These are phyloP conservation scores for Lithohypha guttulata DNA, from an alignment of 2,329 filamentous ascomycete species.

Conservation along the genomic window DNA sequence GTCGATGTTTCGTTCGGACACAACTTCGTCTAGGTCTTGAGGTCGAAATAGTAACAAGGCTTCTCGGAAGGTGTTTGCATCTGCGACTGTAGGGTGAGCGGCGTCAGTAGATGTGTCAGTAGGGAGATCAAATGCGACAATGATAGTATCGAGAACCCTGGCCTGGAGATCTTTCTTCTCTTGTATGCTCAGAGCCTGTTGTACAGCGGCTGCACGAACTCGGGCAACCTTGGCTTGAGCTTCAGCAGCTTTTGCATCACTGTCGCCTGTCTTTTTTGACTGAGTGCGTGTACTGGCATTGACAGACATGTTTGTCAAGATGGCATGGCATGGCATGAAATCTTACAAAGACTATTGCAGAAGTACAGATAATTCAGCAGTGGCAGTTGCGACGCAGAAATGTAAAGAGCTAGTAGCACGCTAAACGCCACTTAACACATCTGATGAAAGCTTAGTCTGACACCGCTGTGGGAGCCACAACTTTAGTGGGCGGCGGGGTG, in stretches of 20 bases:
- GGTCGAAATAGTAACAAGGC: constrained; percentile 68
- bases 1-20: constrained; percentile 79
- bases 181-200: constrained; percentile 74
- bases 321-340: too few species aligned
- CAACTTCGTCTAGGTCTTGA: constrained; percentile 76
- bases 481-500: constrained; percentile 3
- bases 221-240: constrained; percentile 21
- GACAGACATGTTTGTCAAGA: too few species aligned
- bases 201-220: constrained; percentile 55
- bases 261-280: too few species aligned
- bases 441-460: too few species aligned
- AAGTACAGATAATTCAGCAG: too few species aligned
- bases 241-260: too few species aligned
- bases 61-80: constrained; percentile 54
- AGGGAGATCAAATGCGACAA: constrained; percentile 59
- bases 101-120: constrained; percentile 41
- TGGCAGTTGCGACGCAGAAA: too few species aligned
- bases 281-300: too few species aligned
- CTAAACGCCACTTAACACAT: too few species aligned
- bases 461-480: too few species aligned
- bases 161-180: constrained; percentile 68
- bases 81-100: constrained; percentile 44
- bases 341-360: too few species aligned
- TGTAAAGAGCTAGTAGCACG: too few species aligned
- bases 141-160: constrained; percentile 59